Evolutionary conservation across 768 basidiomycete genomes (phyloP), one percentile per base, ranked within the genome.

Genomic region (Russula earlei): DNA sequence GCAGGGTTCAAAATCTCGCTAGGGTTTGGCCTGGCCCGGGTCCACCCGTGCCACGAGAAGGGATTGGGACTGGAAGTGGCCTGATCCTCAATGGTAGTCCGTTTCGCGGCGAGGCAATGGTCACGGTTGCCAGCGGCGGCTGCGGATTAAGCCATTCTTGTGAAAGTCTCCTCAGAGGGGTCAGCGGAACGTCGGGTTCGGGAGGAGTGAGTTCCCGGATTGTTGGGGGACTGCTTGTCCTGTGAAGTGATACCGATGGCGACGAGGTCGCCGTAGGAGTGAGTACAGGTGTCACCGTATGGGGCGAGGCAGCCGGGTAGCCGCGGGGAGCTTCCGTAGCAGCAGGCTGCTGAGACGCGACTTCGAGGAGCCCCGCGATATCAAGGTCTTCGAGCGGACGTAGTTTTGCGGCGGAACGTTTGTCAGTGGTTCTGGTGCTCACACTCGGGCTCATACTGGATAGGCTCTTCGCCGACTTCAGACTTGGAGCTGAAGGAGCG

Each of bases 341-440:
- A 24, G 49, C 33, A 17, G 29, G 33, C 42, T 24, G 43, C 34
- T 45, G 46, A 8, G 51, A 33, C 4, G 59, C 61, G 29, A n/a
- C 20, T 10, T 62, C 59, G 36, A 62, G 61, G n/a, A 62, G 55
- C 10, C 55, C 46, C 7, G 40, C 61, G n/a, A 62, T 62, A 34
- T 62, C 61, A 14, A 60, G 54, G 24, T 60, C 54, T 8, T 52
- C 43, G 11, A 62, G 20, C 10, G 55, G 22, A 19, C 38, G 51
- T 1, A 42, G 1, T 19, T 25, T 38, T n/a, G 43, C 1, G 14
- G n/a, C 34, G 14, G 29, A 36, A 36, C 17, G 24, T 25, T 17
- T 53, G n/a, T n/a, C n/a, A n/a, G n/a, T n/a, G 10, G 51, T 41
- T 31, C 31, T 52, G 19, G 20, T 51, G 31, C 55, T 46, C 20